Percentiles rank a stretch among this genome's conserved stretches.
Conservation (phyloP, 2,329 filamentous ascomycete species). For the Exserohilum turcica region DNA sequence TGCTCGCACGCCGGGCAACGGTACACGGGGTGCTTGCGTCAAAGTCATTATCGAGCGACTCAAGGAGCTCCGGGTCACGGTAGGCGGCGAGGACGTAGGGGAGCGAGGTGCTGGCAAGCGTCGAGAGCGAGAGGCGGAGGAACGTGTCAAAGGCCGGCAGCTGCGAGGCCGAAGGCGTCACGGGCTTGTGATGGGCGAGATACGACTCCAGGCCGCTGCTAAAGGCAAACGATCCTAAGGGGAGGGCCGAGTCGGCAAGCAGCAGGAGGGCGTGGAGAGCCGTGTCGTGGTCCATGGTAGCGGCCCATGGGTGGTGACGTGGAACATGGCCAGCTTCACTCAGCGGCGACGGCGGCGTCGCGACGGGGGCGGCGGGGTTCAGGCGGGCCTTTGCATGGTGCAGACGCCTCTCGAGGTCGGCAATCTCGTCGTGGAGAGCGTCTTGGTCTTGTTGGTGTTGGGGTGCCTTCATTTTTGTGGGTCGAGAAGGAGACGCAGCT, state of each 20-base stretch:
- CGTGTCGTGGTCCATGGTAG: slow-evolving; percentile 11
- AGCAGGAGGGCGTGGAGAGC: slow-evolving; percentile 72
- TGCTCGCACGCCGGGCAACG: slow-evolving; percentile 76
- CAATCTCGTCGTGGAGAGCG: slow-evolving; percentile 59
- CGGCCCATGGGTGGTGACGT: slow-evolving; percentile 9
- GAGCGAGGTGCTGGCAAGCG: slow-evolving; percentile 72
- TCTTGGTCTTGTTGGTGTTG: slow-evolving; percentile 29
- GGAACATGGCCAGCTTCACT: slow-evolving; percentile 20
- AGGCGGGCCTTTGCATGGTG: slow-evolving; percentile 56
- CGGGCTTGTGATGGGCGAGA: slow-evolving; percentile 66
- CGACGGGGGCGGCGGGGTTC: slow-evolving; percentile 33
- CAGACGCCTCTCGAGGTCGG: slow-evolving; percentile 60
- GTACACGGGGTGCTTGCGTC: slow-evolving; percentile 79
- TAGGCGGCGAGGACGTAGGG: slow-evolving; percentile 76
- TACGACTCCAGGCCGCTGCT: slow-evolving; percentile 82
- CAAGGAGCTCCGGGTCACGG: slow-evolving; percentile 58
- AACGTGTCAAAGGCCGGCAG: slow-evolving; percentile 65
- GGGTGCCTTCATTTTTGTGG: slow-evolving; percentile 34
- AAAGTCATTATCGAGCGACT: slow-evolving; percentile 71
- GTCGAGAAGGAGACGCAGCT: slow-evolving; percentile 16
- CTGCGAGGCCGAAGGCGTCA: slow-evolving; percentile 38
- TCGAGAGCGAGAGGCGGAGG: slow-evolving; percentile 70
- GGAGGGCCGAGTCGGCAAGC: slow-evolving; percentile 79
- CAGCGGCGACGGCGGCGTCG: slow-evolving; percentile 15
- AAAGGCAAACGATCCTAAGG: slow-evolving; percentile 86